Evolutionary conservation across 2,329 filamentous ascomycete species (phyloP), one percentile per base, ranked within the genome.

Genomic region (Karstenula rhodostoma): DNA sequence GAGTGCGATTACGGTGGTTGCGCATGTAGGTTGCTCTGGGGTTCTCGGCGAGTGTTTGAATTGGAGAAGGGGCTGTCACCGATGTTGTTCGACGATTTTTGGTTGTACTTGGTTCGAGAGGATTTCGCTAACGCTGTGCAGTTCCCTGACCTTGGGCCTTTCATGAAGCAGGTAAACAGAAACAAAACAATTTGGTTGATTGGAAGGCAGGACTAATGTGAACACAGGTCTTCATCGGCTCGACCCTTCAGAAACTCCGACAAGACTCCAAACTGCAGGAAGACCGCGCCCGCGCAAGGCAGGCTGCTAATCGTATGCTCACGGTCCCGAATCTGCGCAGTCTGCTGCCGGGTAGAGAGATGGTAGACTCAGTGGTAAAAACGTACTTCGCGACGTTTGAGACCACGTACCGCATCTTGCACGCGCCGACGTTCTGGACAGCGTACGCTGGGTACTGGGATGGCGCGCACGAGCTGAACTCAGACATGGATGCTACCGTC

Each of bases 351-450:
- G 51, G 72, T 15, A 70, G 72, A 40, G 47, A 54, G 5, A 76
- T 74, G 9, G 75, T 80, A 1, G 81, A 85, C 57, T 23, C 63
- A 17, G 76, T 83, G 66, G 73, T 79, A 8, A 59, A 67, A 1
- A 65, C 80, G 1, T 87, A 87, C 65, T 77, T 86, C 37, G 69
- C 72, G 1, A 82, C 75, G 1, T 85, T 84, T 47, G 85, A 85
- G 61, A 79, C 78, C 0, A 78, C 78, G 0, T 80, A 84, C 50
- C 80, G 84, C 2, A 81, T 87, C 46, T 66, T 87, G 0, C 84
- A 87, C 59, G 63, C 74, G 1, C 83, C 84, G 0, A 80, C 77
- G 0, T 87, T 86, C 62, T 78, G 77, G 75, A 56, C 67, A 4
- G 79, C 83, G 3, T 86, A 85, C 61, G 59, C 75, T 9, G 69